These are phyloP conservation scores for Cercospora beticola DNA, from an alignment of 2,329 filamentous ascomycete genomes.

Conservation along the genomic window DNA sequence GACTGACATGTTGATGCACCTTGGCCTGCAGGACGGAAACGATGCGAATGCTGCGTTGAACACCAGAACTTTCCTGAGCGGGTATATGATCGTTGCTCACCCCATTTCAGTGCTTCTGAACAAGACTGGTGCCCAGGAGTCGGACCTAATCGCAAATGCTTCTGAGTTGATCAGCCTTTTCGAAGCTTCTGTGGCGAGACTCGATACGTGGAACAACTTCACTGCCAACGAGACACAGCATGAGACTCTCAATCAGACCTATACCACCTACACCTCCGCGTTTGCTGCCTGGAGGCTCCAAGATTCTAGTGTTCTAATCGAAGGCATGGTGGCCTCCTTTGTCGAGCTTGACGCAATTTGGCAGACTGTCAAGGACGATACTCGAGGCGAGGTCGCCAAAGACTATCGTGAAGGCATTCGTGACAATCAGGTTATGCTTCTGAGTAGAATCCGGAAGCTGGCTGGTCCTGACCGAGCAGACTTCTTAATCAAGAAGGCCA, in stretches of 20 bases:
- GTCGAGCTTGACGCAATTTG: slow-evolving; percentile 81
- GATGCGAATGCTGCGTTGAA: slow-evolving; percentile 66
- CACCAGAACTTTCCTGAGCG: slow-evolving; percentile 74
- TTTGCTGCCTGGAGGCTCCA: slow-evolving; percentile 83
- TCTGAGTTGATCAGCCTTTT: slow-evolving; percentile 76
- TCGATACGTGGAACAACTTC: slow-evolving; percentile 66
- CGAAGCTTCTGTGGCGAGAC: slow-evolving; percentile 67
- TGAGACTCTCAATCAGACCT: slow-evolving; percentile 65
- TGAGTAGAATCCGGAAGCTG: slow-evolving; percentile 76
- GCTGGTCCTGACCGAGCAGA: slow-evolving; percentile 71
- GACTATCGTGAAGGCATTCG: slow-evolving; percentile 79
- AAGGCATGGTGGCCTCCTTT: slow-evolving; percentile 84
- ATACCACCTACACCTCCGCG: slow-evolving; percentile 72
- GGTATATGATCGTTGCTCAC: slow-evolving; percentile 76
- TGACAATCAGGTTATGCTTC: slow-evolving; percentile 75
- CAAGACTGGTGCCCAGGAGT: slow-evolving; percentile 67
- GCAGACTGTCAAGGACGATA: slow-evolving; percentile 77
- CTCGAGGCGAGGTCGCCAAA: slow-evolving; percentile 68
- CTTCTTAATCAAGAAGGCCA: slow-evolving; percentile 70
- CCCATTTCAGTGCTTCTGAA: slow-evolving; percentile 75
- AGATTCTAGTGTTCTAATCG: slow-evolving; percentile 73
- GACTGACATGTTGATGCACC: slow-evolving; percentile 65
- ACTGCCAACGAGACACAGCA: slow-evolving; percentile 63
- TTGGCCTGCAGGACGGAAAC: slow-evolving; percentile 58
- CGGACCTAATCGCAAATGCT: slow-evolving; percentile 74